Base-by-base conservation (phyloP, 129 eudicot genomes). In the Solidago caesia region DNA sequence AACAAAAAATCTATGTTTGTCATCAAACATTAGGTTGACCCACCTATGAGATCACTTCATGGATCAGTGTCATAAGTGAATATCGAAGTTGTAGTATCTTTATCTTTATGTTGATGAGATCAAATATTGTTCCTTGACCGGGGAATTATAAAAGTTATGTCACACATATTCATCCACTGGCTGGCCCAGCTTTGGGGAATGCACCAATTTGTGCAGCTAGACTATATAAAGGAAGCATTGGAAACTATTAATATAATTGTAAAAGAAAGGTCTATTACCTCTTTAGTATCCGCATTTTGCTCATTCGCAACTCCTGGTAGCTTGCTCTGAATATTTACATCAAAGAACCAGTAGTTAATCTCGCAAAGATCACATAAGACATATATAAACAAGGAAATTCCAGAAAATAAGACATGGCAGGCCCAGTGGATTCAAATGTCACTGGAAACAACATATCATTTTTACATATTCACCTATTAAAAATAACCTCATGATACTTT, bases 251-350 rank as follows among this genome's bases (percentile, higher is more conserved):
- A 13, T 14, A 70, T 53, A 21, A 44, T 44, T 44, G 60, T 64
- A 8, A 64, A 62, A 8, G 29, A 72, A 45, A 69, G 57, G 51
- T 52, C 53, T 16, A 59, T 48, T 79, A 88, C 97, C 97, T 88
- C 92, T 56, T 10, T 82, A 52, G 25, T 73, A 75, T 88, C 88
- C 11, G 71, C 69, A 21, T 49, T 71, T 84, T 80, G 85, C 65
- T 79, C 82, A 66, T 63, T 74, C 27, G 26, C 70, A 71, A 69
- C 64, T 41, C 72, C 86, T 41, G 85, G 61, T 59, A 33, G 75
- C 84, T 86, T 88, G 74, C 57, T 81, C 97, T 91, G 87, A 65
- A 76, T 44, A 44, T 48, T 63, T 48, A 71, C 63, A 61, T 68
- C 73, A 79, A 41, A 8, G 4, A 75, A 66, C 11, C 29, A 55